Evolutionary conservation across 2,329 filamentous ascomycete genomes (phyloP).

Genomic region (Cercospora sesami): DNA sequence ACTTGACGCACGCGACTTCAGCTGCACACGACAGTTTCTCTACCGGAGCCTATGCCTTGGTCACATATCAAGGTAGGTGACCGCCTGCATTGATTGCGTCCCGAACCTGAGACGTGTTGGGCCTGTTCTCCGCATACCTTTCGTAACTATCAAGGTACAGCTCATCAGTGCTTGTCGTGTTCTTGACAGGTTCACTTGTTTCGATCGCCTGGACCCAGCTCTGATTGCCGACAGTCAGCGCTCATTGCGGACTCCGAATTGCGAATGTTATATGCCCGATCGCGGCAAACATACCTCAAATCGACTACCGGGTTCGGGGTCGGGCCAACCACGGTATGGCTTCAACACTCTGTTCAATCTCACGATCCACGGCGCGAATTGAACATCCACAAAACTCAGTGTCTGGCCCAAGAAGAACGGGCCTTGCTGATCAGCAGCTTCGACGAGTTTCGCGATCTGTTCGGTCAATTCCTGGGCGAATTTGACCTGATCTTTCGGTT

Average conservation of each 20-base stretch:
- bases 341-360: slow-evolving; percentile 66
- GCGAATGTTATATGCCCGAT: not conserved
- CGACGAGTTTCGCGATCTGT: slow-evolving; percentile 63
- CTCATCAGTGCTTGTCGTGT: slow-evolving; percentile 66
- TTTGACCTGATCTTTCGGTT: slow-evolving; percentile 58
- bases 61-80: slow-evolving; percentile 49
- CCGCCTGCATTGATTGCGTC: slow-evolving; percentile 62
- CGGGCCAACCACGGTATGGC: slow-evolving; percentile 66
- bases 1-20: not conserved
- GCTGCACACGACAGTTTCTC: not conserved
- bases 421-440: slow-evolving; percentile 59
- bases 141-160: slow-evolving; percentile 68
- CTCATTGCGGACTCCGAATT: not conserved
- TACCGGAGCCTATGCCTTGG: not conserved
- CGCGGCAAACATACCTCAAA: slow-evolving; percentile 52
- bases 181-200: slow-evolving; percentile 59
- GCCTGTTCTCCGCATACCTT: slow-evolving; percentile 63
- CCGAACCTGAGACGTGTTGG: slow-evolving; percentile 58
- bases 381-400: slow-evolving; percentile 69
- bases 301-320: slow-evolving; percentile 61
- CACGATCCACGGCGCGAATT: slow-evolving; percentile 73
- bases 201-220: slow-evolving; percentile 72
- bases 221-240: not conserved
- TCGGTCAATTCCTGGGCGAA: slow-evolving; percentile 62
- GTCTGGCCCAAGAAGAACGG: slow-evolving; percentile 66